Evolutionary conservation across 2,329 filamentous ascomycete genomes (phyloP), one percentile per base, ranked within the genome.

Genomic region (Cladophialophora immunda): DNA sequence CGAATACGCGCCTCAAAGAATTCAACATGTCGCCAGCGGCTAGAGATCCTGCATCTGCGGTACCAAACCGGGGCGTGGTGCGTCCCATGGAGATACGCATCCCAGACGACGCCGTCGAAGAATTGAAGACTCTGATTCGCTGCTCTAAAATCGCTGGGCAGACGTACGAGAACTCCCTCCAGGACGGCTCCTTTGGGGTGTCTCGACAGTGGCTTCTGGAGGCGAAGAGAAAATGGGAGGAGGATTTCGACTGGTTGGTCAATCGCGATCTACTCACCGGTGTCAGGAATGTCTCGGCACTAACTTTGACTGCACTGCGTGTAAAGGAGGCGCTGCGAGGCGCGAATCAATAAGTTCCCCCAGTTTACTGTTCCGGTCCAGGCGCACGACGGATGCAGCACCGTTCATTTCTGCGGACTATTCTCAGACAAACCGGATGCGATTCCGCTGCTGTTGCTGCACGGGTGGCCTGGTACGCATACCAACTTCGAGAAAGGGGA

Each of bases 381-480:
- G 9, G 80, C 82, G 25, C 38, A 62, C 15, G 76, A 79, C 0
- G 68, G 71, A 7, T 71, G 69, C 0, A 77, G 81, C 62, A 73
- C 78, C 2, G 77, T 88, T 36, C 85, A 88, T 71, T 88, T 88
- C 71, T 73, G 80, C 1, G 85, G 80, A 0, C 76, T 89, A 0
- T 88, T 88, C 74, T 87, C 85, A 0, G 69, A 78, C 47, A 82
- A 81, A n/a, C 47, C 74, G 1, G 78, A 84, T 68, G 86, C 86
- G 0, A 53, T 87, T 84, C 85, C 85, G 85, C 0, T 74, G 73
- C n/a, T 81, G 78, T 47, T 59, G 22, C 52, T 87, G 84, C 85
- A 85, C 85, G 65, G 61, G n/a, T 68, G 67, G 67, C 67, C 67
- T 34, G 65, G 64, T 55, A 29, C 27, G 22, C 25, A 50, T 36